Percentiles rank a stretch among this genome's conserved stretches.
These are phyloP conservation scores for Exidia glandulosa DNA, from an alignment of 768 basidiomycete species.

Conservation along the genomic window DNA sequence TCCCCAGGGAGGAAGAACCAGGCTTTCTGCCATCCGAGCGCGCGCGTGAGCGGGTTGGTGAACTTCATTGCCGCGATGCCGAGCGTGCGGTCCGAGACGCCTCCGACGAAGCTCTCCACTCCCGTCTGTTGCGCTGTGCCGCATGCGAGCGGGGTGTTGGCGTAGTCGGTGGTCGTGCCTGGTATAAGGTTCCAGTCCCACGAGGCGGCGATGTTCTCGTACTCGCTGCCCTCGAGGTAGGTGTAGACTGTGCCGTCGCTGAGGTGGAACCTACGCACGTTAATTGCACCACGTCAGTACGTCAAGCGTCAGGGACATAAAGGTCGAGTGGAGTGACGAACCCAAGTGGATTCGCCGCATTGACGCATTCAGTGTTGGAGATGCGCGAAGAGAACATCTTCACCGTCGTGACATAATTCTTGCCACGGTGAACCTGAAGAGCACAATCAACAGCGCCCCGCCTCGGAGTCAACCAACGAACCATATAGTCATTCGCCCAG, in stretches of 20 bases:
- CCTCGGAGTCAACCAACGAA: slow-evolving; percentile 12
- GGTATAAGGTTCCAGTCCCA: slow-evolving; percentile 77
- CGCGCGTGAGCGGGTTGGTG: slow-evolving; percentile 46
- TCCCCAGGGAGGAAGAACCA: slow-evolving; percentile 65
- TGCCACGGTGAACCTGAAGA: slow-evolving; percentile 48
- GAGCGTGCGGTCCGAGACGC: slow-evolving; percentile 43
- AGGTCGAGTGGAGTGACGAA: neutral
- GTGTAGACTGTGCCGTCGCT: slow-evolving; percentile 55
- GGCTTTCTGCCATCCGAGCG: slow-evolving; percentile 52
- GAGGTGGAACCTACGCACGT: slow-evolving; percentile 38
- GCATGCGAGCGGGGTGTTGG: slow-evolving; percentile 42
- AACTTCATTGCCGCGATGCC: slow-evolving; percentile 53
- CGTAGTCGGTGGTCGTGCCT: slow-evolving; percentile 57
- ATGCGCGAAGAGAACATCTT: slow-evolving; percentile 54
- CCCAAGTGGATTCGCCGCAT: slow-evolving; percentile 51
- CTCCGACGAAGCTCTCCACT: slow-evolving; percentile 53
- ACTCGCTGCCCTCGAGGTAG: slow-evolving; percentile 55
- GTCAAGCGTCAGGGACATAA: neutral
- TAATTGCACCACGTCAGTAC: neutral
- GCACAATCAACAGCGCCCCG: neutral
- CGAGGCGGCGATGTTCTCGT: slow-evolving; percentile 57
- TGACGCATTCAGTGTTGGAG: slow-evolving; percentile 51
- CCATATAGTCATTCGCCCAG: slow-evolving; percentile 61
- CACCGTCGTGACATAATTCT: slow-evolving; percentile 46
- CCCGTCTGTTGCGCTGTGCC: slow-evolving; percentile 32